phyloP scores from a whole-genome alignment of 225 moss, liverwort and hornwort species.

The Thuidium tamariscinum region DNA sequence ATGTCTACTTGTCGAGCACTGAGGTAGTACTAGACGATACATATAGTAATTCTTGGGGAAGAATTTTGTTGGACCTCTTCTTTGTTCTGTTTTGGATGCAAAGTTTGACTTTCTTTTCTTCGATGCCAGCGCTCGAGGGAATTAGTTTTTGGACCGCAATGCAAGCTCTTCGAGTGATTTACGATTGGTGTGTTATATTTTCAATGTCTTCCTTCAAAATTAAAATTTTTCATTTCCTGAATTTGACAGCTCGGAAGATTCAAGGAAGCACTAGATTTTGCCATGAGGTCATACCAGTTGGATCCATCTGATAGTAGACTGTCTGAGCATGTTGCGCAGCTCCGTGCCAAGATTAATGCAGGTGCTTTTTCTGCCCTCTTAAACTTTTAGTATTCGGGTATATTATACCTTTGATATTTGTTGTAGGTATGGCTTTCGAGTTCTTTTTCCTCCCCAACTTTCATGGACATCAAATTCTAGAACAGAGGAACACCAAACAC shows the following conservation, averaged over 20 bases:
- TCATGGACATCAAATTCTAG: not conserved
- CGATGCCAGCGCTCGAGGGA: not conserved
- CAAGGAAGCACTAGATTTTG: conserved; percentile 83
- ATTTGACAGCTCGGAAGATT: conserved; percentile 63
- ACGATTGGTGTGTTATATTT: not conserved
- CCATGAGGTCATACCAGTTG: conserved; percentile 73
- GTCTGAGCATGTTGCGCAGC: conserved; percentile 75
- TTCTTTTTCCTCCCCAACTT: not conserved
- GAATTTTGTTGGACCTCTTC: not conserved
- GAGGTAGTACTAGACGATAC: not conserved
- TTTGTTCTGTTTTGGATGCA: not conserved
- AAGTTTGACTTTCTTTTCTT: not conserved
- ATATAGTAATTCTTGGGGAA: not conserved
- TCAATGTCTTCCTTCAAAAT: not conserved
- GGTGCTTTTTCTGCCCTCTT: conserved; percentile 23
- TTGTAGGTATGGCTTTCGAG: not conserved
- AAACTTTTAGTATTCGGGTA: not conserved
- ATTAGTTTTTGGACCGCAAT: not conserved
- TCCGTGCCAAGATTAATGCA: conserved; percentile 74
- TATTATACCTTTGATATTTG: not conserved
- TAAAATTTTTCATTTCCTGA: not conserved
- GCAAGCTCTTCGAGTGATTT: not conserved
- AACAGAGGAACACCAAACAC: not conserved
- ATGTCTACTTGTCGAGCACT: not conserved
- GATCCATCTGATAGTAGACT: conserved; percentile 70